Evolutionary conservation across 2,329 filamentous ascomycete species (phyloP), one percentile per base, ranked within the genome.

Genomic region (Diaporthe eres): DNA sequence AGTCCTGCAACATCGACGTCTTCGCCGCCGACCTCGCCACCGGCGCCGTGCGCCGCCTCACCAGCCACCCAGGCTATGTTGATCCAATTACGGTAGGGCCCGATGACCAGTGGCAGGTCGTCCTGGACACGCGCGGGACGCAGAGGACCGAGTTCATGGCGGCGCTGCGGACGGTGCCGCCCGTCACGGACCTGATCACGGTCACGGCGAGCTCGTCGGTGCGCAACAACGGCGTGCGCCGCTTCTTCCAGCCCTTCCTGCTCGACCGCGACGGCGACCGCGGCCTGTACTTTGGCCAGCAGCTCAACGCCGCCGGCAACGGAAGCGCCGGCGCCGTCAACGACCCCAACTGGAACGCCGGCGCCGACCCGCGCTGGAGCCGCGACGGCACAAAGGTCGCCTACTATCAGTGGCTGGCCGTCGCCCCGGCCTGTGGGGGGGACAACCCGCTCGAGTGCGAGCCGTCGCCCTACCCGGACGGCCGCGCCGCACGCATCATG

Each of bases 311-410:
- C 0, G 85, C 77, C 2, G 83, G 83, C 3, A 80, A 83, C 42
- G 82, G 80, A 4, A 82, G 77, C 37, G 76, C 77, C n/a, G 85
- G 85, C 2, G 83, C 79, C 72, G 75, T 85, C 25, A 85, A 86
- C 72, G 86, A 88, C 72, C 84, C 86, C 0, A 82, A 87, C 39
- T 88, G 87, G 87, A 88, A 88, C 77, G 87, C 81, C 4, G 80
- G 81, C 15, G 87, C 87, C 12, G 87, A 88, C 78, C 87, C 86
- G 3, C 81, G 79, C 1, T 86, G 81, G 60, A 86, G 84, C 4
- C 81, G 77, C 1, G 87, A 88, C 76, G 83, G 84, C 6, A 88
- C 86, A 0, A 78, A 80, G 2, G 83, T 88, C 49, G 84, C 83
- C 1, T 89, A 85, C 76, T 87, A 80, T 79, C 85, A 89, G 77